Conservation (phyloP, 495 filamentous ascomycete species). For the Xylaria palmicola region DNA sequence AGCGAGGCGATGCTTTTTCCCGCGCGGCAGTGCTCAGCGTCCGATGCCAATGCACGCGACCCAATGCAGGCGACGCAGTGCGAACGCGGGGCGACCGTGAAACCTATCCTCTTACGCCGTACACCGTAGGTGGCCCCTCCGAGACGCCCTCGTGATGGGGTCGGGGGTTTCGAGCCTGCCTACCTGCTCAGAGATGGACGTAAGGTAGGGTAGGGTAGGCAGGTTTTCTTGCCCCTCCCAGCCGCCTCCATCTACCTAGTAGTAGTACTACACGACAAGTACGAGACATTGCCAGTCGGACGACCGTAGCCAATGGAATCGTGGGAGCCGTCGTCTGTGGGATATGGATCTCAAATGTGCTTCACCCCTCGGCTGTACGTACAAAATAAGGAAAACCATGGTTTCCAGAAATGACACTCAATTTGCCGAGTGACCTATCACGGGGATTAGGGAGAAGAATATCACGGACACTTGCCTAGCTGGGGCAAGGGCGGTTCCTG, state of each 20-base stretch:
- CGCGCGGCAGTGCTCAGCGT: slow-evolving; percentile 1
- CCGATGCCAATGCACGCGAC: slow-evolving; percentile 8
- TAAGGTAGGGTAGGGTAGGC: no score
- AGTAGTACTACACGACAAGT: no score
- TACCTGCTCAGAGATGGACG: background rate
- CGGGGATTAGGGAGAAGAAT: slow-evolving; percentile 21
- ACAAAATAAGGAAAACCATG: slow-evolving; percentile 14
- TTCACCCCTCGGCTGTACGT: slow-evolving; percentile 5
- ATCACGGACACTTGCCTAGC: slow-evolving; percentile 1
- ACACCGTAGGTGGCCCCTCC: background rate
- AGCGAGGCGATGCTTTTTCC: background rate
- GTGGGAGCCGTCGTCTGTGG: background rate
- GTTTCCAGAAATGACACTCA: slow-evolving; percentile 27
- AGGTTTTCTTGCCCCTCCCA: background rate
- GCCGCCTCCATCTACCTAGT: background rate
- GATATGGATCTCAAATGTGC: background rate
- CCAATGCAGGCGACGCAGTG: slow-evolving; percentile 11
- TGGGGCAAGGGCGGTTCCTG: background rate
- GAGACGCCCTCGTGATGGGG: slow-evolving; percentile 9
- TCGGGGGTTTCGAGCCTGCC: background rate
- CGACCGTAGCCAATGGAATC: slow-evolving; percentile 3
- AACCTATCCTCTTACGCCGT: slow-evolving; percentile 4
- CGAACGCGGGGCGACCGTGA: background rate
- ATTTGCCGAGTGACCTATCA: slow-evolving; percentile 29
- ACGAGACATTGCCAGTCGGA: background rate